Evolutionary conservation across 257 asterid species (phyloP).

Genomic region (Nicotiana tabacum): DNA sequence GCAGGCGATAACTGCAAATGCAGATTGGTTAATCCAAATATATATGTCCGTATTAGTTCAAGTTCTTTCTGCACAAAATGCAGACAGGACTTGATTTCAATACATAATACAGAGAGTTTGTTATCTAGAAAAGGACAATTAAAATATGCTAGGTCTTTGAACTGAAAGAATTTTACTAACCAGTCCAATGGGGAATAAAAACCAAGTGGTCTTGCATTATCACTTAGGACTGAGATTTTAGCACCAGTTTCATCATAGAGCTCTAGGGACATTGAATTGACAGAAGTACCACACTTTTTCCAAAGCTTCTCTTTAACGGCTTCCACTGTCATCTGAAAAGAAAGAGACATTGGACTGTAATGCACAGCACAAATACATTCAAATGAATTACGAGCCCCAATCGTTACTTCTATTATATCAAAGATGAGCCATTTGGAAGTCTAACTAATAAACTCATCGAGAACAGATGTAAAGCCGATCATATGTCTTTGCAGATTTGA

Average conservation of each 20-base stretch:
- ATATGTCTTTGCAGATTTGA: not conserved
- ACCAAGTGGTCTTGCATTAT: conserved; percentile 66
- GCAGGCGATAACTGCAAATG: conserved; percentile 63
- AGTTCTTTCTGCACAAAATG: not conserved
- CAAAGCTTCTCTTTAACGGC: conserved; percentile 87
- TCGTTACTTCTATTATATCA: not conserved
- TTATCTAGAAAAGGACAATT: not conserved
- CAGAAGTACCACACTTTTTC: conserved; percentile 92
- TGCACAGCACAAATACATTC: not conserved
- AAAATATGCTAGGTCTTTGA: not conserved
- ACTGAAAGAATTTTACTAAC: conserved; percentile 30
- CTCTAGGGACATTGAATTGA: conserved; percentile 75
- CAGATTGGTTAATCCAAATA: not conserved
- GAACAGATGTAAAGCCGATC: not conserved
- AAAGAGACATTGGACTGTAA: not conserved
- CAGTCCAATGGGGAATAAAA: conserved; percentile 85
- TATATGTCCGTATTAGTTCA: not conserved
- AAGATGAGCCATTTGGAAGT: not conserved
- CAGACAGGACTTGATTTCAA: not conserved
- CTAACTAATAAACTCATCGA: not conserved
- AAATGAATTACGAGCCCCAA: not conserved
- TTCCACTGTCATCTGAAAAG: conserved; percentile 66
- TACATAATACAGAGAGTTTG: not conserved
- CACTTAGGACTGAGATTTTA: conserved; percentile 55
- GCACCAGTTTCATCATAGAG: conserved; percentile 70